These are phyloP conservation scores for Exophiala lecanii-corni DNA, from an alignment of 2,329 filamentous ascomycete species.

Conservation along the genomic window DNA sequence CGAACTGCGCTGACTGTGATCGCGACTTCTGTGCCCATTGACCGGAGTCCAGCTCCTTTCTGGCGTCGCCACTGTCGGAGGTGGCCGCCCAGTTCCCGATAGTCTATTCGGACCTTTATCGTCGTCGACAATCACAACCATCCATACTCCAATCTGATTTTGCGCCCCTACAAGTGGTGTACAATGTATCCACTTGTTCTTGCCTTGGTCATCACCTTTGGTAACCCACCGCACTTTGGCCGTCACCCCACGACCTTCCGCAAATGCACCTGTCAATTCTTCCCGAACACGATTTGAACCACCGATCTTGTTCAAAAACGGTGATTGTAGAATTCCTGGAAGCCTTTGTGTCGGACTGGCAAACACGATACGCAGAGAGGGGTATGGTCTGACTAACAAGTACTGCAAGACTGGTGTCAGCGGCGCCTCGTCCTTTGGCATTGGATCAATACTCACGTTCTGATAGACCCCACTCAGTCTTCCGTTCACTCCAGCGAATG, in stretches of 20 bases:
- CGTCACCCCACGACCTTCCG: slow-evolving; percentile 65
- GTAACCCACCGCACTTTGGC: slow-evolving; percentile 69
- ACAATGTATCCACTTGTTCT: slow-evolving; percentile 70
- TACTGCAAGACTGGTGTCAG: slow-evolving; percentile 29
- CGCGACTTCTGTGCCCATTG: slow-evolving; percentile 5
- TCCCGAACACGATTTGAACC: slow-evolving; percentile 50
- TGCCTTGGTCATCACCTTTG: slow-evolving; percentile 47
- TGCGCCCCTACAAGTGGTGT: slow-evolving; percentile 66
- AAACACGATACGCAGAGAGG: slow-evolving; percentile 63
- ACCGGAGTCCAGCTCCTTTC: slow-evolving; percentile 10
- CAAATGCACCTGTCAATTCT: slow-evolving; percentile 56
- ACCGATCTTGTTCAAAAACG: slow-evolving; percentile 41
- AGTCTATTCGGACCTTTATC: slow-evolving; percentile 35
- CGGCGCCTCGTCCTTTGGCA: background rate
- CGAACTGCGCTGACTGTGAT: slow-evolving; percentile 8
- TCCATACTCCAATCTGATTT: slow-evolving; percentile 70
- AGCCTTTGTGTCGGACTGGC: slow-evolving; percentile 63
- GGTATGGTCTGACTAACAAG: slow-evolving; percentile 52
- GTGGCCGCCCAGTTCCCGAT: slow-evolving; percentile 11
- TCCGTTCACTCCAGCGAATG: slow-evolving; percentile 32
- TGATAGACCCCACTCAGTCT: slow-evolving; percentile 53
- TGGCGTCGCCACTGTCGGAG: slow-evolving; percentile 13
- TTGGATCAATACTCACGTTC: slow-evolving; percentile 43
- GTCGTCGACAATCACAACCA: slow-evolving; percentile 69
- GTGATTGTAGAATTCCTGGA: slow-evolving; percentile 62